Evolutionary conservation across 176 grass and related monocot species (phyloP), one percentile per base, ranked within the genome.

Genomic region (Avena atlantica): DNA sequence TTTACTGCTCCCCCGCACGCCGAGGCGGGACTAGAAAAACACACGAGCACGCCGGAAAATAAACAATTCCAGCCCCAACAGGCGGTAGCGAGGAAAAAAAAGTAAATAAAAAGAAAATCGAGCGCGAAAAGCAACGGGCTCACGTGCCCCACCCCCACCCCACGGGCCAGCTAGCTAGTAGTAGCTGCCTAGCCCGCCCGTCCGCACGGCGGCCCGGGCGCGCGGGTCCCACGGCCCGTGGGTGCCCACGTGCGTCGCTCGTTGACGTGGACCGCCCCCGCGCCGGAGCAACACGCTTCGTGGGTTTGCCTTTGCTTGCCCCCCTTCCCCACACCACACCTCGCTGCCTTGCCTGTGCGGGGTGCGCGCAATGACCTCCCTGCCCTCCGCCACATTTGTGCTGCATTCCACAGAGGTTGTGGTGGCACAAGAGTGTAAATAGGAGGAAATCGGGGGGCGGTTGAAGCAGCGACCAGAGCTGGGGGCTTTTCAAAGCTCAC

Each of bases 241-340:
- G 69, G 86, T 27, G 68, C 89, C 81, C 89, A 91, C 89, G 86
- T 84, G 85, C 81, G 85, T 86, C 69, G 68, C 71, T 75, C 81
- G 85, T 77, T 87, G 89, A 87, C 85, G 89, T 88, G 86, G 89
- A 87, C 89, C 80, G 89, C 11, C 61, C 81, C 21, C 29, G 55
- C 66, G 13, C 4, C 29, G n/a, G 44, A 17, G 80, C 58, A 74
- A 68, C 89, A 87, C 85, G 85, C 85, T 88, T 84, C 89, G 76
- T 87, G 85, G 80, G 17, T 3, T 84, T 53, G 74, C 56, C 49
- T 19, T 4, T 0, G 50, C 58, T 23, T 65, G 23, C 61, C 61
- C 74, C 23, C 47, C 14, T 19, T 4, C 67, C 34, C 24, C 70
- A 27, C 53, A 12, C 82, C 69, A 66, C 79, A 19, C 78, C 40